Conservation (phyloP, 768 basidiomycete genomes). For the Suillus hirtellus region DNA sequence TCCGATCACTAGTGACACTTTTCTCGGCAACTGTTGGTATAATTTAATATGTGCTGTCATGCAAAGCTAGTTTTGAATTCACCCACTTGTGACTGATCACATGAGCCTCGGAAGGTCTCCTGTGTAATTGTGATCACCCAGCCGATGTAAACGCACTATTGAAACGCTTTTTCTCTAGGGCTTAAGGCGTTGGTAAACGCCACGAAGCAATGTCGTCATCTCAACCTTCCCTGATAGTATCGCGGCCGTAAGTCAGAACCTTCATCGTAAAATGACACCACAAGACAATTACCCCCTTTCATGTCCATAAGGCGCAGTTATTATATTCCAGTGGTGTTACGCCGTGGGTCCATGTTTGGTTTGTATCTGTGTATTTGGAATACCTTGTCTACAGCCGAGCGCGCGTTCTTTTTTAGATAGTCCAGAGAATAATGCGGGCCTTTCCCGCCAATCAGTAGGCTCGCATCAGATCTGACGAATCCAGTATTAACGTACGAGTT, state of each 20-base stretch:
- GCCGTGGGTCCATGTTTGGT: slow-evolving; percentile 2
- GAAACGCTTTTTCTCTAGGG: slow-evolving; percentile 21
- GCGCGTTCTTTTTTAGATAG: neutral
- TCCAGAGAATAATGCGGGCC: neutral
- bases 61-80: slow-evolving; percentile 12
- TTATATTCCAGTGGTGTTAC: slow-evolving; percentile 17
- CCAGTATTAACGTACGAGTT: slow-evolving; percentile 1
- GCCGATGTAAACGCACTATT: slow-evolving; percentile 14
- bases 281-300: slow-evolving; percentile 17
- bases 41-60: slow-evolving; percentile 20
- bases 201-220: slow-evolving; percentile 28
- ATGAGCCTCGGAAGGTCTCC: slow-evolving; percentile 16
- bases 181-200: slow-evolving; percentile 24
- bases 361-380: neutral
- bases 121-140: slow-evolving; percentile 10
- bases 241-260: slow-evolving; percentile 7
- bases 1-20: slow-evolving; percentile 21
- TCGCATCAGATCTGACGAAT: slow-evolving; percentile 1
- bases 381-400: neutral
- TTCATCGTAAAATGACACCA: slow-evolving; percentile 5
- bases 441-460: neutral
- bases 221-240: slow-evolving; percentile 4
- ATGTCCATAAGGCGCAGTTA: slow-evolving; percentile 17
- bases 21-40: slow-evolving; percentile 17
- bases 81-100: slow-evolving; percentile 26